phyloP scores from a whole-genome alignment of 225 moss, liverwort and hornwort species.

The Polytrichum formosum region DNA sequence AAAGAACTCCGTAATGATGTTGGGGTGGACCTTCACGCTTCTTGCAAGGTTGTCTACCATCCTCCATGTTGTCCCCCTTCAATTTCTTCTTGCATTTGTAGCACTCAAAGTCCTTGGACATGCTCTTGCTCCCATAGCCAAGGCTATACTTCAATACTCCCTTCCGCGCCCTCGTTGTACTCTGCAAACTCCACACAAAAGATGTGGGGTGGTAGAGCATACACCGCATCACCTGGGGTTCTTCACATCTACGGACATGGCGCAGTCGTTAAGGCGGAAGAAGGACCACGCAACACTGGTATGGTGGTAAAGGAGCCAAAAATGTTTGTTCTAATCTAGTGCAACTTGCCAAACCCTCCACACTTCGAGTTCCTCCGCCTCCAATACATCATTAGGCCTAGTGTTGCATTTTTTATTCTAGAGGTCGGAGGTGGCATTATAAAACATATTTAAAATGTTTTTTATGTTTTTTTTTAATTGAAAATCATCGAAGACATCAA shows the following conservation, averaged over 20 bases:
- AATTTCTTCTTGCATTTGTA: neutral
- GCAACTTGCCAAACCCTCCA: no score
- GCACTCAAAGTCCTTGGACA: neutral
- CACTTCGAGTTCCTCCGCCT: neutral
- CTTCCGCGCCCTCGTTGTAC: slow-evolving; percentile 12
- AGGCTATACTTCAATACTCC: neutral
- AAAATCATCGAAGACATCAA: no score
- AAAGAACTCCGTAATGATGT: slow-evolving; percentile 24
- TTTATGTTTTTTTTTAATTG: no score
- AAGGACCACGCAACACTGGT: slow-evolving; percentile 47
- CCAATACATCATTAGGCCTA: neutral
- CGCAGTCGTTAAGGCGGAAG: slow-evolving; percentile 37
- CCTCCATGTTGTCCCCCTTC: neutral
- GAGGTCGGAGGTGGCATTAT: no score
- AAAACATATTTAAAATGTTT: no score
- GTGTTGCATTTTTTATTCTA: no score
- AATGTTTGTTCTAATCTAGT: neutral
- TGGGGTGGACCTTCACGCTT: neutral
- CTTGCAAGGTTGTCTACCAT: neutral
- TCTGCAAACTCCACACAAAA: slow-evolving; percentile 16
- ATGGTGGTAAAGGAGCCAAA: slow-evolving; percentile 14
- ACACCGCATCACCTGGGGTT: slow-evolving; percentile 49
- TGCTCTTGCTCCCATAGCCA: neutral
- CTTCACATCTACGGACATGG: slow-evolving; percentile 39
- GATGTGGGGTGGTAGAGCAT: neutral